These are phyloP conservation scores for Fusarium pseudograminearum DNA, from an alignment of 2,329 filamentous ascomycete species.

Conservation along the genomic window DNA sequence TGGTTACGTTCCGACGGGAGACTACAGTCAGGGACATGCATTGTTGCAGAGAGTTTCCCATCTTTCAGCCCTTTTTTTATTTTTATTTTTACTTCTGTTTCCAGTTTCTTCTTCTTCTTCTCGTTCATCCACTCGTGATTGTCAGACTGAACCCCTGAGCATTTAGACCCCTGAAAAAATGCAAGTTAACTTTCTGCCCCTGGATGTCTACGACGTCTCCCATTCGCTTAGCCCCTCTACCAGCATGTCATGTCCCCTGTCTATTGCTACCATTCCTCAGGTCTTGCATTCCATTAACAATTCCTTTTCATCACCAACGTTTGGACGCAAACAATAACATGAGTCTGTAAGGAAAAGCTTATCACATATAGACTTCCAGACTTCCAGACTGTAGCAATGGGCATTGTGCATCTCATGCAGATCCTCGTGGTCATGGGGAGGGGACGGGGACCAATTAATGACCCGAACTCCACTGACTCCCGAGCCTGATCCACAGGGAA, in stretches of 20 bases:
- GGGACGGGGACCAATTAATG: neutral
- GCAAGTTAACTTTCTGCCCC: slow-evolving; percentile 18
- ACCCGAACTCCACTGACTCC: slow-evolving; percentile 10
- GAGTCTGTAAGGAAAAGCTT: neutral
- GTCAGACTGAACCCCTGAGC: slow-evolving; percentile 30
- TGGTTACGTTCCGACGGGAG: neutral
- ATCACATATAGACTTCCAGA: neutral
- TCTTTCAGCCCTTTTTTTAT: neutral
- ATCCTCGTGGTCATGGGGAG: slow-evolving; percentile 1
- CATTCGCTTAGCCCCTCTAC: slow-evolving; percentile 5
- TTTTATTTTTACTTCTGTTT: neutral
- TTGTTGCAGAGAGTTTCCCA: neutral
- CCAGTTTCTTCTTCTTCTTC: neutral
- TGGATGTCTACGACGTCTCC: slow-evolving; percentile 25
- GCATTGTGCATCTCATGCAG: slow-evolving; percentile 5
- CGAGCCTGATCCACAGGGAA: slow-evolving; percentile 7
- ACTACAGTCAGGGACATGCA: neutral
- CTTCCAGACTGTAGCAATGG: neutral
- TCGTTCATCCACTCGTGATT: neutral
- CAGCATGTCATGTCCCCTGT: neutral
- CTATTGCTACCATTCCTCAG: neutral
- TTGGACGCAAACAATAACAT: neutral
- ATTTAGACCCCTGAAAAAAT: neutral
- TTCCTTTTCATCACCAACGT: neutral
- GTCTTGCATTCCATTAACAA: neutral